Base-by-base conservation (phyloP, 306 rosid species). In the Trichosanthes cucumerina region DNA sequence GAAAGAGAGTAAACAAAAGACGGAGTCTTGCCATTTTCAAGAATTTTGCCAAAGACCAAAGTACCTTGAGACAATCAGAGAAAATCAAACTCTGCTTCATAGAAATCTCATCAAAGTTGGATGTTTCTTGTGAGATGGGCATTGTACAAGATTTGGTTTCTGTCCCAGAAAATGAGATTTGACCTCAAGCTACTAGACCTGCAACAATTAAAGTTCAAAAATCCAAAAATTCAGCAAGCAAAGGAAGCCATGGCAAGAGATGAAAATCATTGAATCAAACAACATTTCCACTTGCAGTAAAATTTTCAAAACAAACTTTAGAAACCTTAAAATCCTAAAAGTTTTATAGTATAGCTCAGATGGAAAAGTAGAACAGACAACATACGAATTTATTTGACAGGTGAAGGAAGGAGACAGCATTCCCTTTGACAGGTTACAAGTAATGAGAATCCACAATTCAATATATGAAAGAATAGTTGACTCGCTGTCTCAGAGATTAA, bases 51-150 rank as follows among this genome's bases (percentile, higher is more conserved):
- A 28, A 83, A 50, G 53, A 58, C 34, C 36, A 79, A 60, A 36
- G 57, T 87, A 92, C 99, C 96, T 84, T 91, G 28, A 96, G 91
- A 86, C 99, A 88, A 82, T 96, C 98, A 82, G 96, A 90, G 83
- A 96, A 96, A 60, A 96, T 86, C 90, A 96, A 79, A 86, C 99
- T 90, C 75, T 93, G 99, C 65, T 91, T 90, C 99, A 96, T 96
- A 77, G 90, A 92, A 88, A 88, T 89, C 93, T 96, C 99, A 78
- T 96, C 99, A 65, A 87, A 91, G 83, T 93, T 91, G 26, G 97
- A 92, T 74, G 90, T 85, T 80, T 88, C 90, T 44, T 82, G 80
- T 76, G 97, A 83, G 47, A 82, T 33, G 9, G 87, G 89, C 80
- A 78, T 85, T 3, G 86, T 50, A 71, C 84, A 82, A 80, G 97